Base-by-base conservation (phyloP, 129 eudicot genomes). In the Heracleum sosnowskyi region DNA sequence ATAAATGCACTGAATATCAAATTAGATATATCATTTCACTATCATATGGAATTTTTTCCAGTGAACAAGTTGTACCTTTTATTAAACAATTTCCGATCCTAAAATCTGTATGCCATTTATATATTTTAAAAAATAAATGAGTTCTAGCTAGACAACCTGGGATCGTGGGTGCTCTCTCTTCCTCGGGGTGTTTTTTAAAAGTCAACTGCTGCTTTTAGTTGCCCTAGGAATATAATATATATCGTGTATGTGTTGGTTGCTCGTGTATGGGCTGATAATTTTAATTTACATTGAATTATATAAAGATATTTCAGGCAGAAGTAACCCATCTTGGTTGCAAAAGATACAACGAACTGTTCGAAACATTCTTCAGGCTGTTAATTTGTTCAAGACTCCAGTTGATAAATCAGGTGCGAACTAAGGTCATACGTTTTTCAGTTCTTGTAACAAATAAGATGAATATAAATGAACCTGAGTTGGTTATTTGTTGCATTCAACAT, bases 301-400 rank as follows among this genome's bases (percentile, higher is more conserved):
- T 26, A 62, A 85, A 94, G 96, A 91, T 87, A 68, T 76, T 60
- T 81, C 88, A 69, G 84, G 81, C 85, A 72, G 87, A 80, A 87
- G 89, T 83, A 85, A 81, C 85, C 91, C 90, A 44, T 82, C 97
- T 79, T 95, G 97, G 99, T 80, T 95, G 90, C 92, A 87, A 86
- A 95, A 91, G 91, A 85, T 95, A 81, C 97, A 90, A 81, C 60
- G 79, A 74, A 88, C 91, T 69, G 99, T 90, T 72, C 85, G 78
- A 78, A 86, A 78, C 81, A 83, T 95, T 80, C 76, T 95, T 34
- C 87, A 87, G 53, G 86, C 92, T 77, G 94, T 92, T 73, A 95
- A 88, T 82, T 75, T 86, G 29, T 95, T 91, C 84, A 91, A 91
- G 86, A 87, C 89, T 79, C 99, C 95, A 39, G 92, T 95, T 63